Conservation (phyloP, 805 yeast species). For the Novakomyces olei region DNA sequence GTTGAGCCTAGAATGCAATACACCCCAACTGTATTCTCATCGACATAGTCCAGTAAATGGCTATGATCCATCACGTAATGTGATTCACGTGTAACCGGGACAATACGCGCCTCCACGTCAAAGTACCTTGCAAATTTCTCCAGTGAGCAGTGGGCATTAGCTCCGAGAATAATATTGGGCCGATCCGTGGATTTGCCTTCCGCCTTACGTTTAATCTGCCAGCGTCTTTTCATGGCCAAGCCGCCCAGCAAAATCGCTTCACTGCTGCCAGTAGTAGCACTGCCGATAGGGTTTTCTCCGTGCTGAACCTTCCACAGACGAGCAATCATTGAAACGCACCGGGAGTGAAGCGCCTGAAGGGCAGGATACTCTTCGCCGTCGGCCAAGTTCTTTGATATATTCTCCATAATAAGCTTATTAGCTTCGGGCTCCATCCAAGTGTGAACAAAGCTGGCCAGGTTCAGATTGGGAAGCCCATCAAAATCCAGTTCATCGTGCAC, state of each 20-base stretch:
- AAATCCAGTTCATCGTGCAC: constrained; percentile 52
- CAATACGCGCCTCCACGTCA: constrained; percentile 66
- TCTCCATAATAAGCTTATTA: constrained; percentile 35
- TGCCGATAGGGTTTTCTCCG: constrained; percentile 38
- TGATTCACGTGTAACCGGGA: constrained; percentile 38
- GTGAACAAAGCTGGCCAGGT: constrained; percentile 65
- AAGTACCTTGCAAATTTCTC: constrained; percentile 88
- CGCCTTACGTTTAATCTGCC: constrained; percentile 49
- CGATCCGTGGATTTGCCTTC: constrained; percentile 35
- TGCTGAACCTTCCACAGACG: constrained; percentile 60
- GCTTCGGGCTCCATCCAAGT: constrained; percentile 40
- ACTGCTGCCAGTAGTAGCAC: constrained; percentile 84
- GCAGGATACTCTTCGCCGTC: constrained; percentile 90
- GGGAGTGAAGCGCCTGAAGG: constrained; percentile 49
- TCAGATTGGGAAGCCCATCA: constrained; percentile 68
- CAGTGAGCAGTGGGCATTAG: constrained; percentile 82
- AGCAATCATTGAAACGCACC: constrained; percentile 63
- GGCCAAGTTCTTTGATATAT: constrained; percentile 68
- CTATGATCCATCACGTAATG: constrained; percentile 43
- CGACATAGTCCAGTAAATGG: constrained; percentile 40
- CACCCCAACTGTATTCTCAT: constrained; percentile 83
- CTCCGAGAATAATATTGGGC: constrained; percentile 80
- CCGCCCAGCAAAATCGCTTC: constrained; percentile 92
- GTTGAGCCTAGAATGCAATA: constrained; percentile 80
- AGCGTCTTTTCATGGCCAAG: constrained; percentile 68